Conservation (phyloP, 305 asterid genomes). For the Ilex paraguariensis region DNA sequence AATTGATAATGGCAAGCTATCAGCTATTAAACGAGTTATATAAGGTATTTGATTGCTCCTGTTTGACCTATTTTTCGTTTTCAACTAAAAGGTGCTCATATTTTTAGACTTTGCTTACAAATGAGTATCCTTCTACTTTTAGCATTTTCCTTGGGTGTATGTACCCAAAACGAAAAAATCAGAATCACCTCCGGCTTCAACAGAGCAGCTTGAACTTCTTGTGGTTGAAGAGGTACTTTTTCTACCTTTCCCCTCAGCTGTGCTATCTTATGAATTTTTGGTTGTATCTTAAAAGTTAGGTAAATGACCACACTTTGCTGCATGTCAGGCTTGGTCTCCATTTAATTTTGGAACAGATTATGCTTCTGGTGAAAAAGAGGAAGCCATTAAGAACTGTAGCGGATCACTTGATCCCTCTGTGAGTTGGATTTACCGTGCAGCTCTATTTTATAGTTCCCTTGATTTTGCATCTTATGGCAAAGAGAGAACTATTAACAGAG, state of each 20-base stretch:
- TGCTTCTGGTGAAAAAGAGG: slow-evolving; percentile 27
- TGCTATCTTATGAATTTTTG: slow-evolving; percentile 9
- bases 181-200: slow-evolving; percentile 38
- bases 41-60: slow-evolving; percentile 41
- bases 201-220: slow-evolving; percentile 25
- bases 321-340: slow-evolving; percentile 78
- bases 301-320: slow-evolving; percentile 12
- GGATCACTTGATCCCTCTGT: slow-evolving; percentile 54
- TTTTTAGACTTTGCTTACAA: background rate
- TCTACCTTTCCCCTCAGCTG: slow-evolving; percentile 16
- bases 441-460: slow-evolving; percentile 9
- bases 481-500: background rate
- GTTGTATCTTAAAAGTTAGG: background rate
- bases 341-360: slow-evolving; percentile 45
- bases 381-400: slow-evolving; percentile 25
- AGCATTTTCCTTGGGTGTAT: slow-evolving; percentile 64
- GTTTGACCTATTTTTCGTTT: background rate
- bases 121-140: slow-evolving; percentile 12
- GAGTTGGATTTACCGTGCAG: slow-evolving; percentile 14
- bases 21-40: slow-evolving; percentile 68
- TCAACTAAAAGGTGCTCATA: background rate
- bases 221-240: slow-evolving; percentile 59
- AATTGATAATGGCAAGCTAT: slow-evolving; percentile 60
- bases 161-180: slow-evolving; percentile 33
- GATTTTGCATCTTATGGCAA: background rate